These are phyloP conservation scores for Fagopyrum homotropicum DNA, from an alignment of 148 eudicot species.

Conservation along the genomic window DNA sequence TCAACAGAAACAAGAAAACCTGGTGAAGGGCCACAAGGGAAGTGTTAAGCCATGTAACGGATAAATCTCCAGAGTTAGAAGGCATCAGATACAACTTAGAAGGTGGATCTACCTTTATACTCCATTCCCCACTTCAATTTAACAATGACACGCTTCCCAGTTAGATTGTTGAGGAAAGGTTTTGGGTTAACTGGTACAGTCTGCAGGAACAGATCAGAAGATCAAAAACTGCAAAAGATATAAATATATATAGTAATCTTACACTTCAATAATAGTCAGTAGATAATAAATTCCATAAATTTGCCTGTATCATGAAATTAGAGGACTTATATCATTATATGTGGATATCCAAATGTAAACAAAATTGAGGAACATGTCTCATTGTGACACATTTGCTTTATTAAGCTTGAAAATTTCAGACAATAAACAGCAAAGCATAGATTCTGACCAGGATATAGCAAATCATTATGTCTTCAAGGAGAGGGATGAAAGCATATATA, in stretches of 20 bases:
- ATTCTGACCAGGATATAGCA: no score
- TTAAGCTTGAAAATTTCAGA: neutral
- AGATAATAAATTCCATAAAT: neutral
- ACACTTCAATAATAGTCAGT: neutral
- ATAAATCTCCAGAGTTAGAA: neutral
- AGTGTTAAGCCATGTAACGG: neutral
- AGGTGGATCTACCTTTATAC: constrained; percentile 45
- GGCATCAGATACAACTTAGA: neutral
- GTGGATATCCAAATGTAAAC: no score
- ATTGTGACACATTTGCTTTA: neutral
- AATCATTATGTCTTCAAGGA: neutral
- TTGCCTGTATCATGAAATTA: neutral
- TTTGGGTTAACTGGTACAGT: constrained; percentile 75
- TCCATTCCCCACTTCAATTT: constrained; percentile 79
- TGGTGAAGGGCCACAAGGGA: constrained; percentile 17
- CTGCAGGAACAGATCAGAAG: constrained; percentile 27
- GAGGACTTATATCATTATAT: neutral
- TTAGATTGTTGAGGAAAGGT: constrained; percentile 68
- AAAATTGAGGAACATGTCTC: neutral
- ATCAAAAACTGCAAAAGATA: neutral
- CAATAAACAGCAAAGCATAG: neutral
- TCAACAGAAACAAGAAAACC: constrained; percentile 67
- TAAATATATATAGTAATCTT: neutral
- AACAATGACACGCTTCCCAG: constrained; percentile 59
- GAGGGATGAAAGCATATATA: neutral